These are phyloP conservation scores for Butyriboletus appendiculatus DNA, from an alignment of 1,284 basidiomycete species.

Conservation along the genomic window DNA sequence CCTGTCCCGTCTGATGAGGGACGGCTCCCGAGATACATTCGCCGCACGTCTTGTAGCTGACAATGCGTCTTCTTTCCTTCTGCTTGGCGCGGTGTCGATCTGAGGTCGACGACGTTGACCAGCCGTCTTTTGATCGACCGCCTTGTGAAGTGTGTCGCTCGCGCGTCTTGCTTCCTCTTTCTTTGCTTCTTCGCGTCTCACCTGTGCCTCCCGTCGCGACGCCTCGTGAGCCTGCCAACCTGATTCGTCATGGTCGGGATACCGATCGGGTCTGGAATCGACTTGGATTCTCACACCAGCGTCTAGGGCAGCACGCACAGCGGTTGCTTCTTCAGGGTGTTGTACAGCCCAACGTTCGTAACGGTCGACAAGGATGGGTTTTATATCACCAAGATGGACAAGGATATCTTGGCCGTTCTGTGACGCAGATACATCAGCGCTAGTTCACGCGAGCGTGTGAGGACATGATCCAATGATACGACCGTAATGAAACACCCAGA, in stretches of 20 bases:
- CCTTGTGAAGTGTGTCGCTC: slow-evolving; percentile 23
- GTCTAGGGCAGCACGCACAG: slow-evolving; percentile 21
- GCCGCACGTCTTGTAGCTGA: slow-evolving; percentile 29
- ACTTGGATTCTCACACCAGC: slow-evolving; percentile 22
- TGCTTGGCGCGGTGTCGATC: slow-evolving; percentile 27
- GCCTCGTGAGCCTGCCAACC: slow-evolving; percentile 42
- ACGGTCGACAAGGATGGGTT: slow-evolving; percentile 51
- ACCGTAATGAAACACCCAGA: background rate
- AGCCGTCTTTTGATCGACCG: slow-evolving; percentile 23
- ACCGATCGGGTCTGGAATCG: slow-evolving; percentile 29
- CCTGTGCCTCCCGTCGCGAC: slow-evolving; percentile 35
- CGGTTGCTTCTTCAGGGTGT: slow-evolving; percentile 35
- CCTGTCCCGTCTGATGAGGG: slow-evolving; percentile 27
- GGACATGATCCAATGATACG: background rate
- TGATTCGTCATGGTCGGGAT: slow-evolving; percentile 39
- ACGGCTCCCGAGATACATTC: slow-evolving; percentile 24
- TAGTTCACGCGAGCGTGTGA: slow-evolving; percentile 1
- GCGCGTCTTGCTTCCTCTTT: slow-evolving; percentile 21
- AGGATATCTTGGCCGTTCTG: slow-evolving; percentile 75
- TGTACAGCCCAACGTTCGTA: slow-evolving; percentile 48
- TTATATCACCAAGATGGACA: slow-evolving; percentile 49
- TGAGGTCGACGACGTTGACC: slow-evolving; percentile 23
- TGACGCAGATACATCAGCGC: slow-evolving; percentile 25
- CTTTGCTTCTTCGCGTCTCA: slow-evolving; percentile 28
- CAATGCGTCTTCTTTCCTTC: slow-evolving; percentile 29